Base-by-base conservation (phyloP, 345 rosid species). In the Cardiospermum halicacabum region DNA sequence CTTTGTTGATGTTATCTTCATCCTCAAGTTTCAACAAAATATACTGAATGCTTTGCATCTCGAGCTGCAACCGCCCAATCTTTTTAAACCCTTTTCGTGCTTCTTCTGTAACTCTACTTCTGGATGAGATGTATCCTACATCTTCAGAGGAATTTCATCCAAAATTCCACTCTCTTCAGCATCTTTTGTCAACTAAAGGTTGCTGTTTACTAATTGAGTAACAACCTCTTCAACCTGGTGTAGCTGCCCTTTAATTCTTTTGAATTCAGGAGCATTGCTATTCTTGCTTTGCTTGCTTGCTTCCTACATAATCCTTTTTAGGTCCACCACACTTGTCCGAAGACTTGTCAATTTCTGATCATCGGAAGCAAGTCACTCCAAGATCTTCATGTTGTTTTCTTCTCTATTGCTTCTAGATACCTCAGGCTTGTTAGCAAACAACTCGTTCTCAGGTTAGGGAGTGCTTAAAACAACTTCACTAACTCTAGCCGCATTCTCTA, bases 311-410 rank as follows among this genome's bases (percentile, higher is more conserved):
- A 83, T 85, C 69, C 67, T 85, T 78, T 79, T 90, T 73, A 90
- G 69, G 19, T 84, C 95, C 64, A 81, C 78, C 49, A 90, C 69
- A 8, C 77, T 78, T 53, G 78, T 66, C 57, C 80, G 82, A 47
- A 93, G 89, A 68, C 75, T 79, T 11, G 79, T 82, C 60, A 93
- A 62, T 71, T 81, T 88, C 69, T 85, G 80, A 58, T 86, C 82
- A 71, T 91, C 91, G 2, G 91, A 80, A 74, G 77, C 77, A 50
- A 85, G 89, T 66, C 89, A 82, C 72, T 91, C 92, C 65, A 90
- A 58, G 65, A 93, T 68, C 75, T 85, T 82, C 71, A 75, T 81
- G 68, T 61, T 76, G 67, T 69, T 74, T 26, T 61, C 69, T 40
- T 69, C 82, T 55, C 65, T 65, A 15, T 56, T 66, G 81, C 72